phyloP scores from a whole-genome alignment of 257 asterid genomes.

The Jasminum sambac region DNA sequence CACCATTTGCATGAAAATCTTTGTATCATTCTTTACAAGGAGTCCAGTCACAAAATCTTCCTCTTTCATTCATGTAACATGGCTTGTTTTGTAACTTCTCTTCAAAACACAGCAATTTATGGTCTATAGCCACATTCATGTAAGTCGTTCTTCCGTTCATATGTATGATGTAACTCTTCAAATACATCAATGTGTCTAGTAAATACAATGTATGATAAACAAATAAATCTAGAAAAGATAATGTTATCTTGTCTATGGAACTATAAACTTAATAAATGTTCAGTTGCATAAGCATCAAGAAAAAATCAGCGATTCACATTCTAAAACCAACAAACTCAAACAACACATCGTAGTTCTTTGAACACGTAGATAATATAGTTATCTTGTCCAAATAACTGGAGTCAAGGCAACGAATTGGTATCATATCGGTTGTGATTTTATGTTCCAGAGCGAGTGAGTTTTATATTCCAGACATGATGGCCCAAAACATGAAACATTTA shows the following conservation, averaged over 20 bases:
- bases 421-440: constrained; percentile 40
- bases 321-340: constrained; percentile 19
- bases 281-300: constrained; percentile 8
- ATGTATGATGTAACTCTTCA: neutral
- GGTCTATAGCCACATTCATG: neutral
- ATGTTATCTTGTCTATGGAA: neutral
- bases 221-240: too few relatives aligned
- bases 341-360: constrained; percentile 21
- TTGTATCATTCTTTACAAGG: too few relatives aligned
- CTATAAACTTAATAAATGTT: too few relatives aligned
- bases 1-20: too few relatives aligned
- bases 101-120: neutral
- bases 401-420: constrained; percentile 53
- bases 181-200: neutral
- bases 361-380: constrained; percentile 28
- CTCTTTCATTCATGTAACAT: too few relatives aligned
- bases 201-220: too few relatives aligned
- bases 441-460: too few relatives aligned
- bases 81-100: too few relatives aligned
- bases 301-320: neutral
- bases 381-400: constrained; percentile 69
- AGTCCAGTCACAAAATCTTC: too few relatives aligned
- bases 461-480: too few relatives aligned
- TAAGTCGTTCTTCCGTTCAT: neutral
- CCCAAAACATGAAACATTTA: too few relatives aligned